Base-by-base conservation (phyloP, 2,329 filamentous ascomycete species). In the Neonectria ditissima region DNA sequence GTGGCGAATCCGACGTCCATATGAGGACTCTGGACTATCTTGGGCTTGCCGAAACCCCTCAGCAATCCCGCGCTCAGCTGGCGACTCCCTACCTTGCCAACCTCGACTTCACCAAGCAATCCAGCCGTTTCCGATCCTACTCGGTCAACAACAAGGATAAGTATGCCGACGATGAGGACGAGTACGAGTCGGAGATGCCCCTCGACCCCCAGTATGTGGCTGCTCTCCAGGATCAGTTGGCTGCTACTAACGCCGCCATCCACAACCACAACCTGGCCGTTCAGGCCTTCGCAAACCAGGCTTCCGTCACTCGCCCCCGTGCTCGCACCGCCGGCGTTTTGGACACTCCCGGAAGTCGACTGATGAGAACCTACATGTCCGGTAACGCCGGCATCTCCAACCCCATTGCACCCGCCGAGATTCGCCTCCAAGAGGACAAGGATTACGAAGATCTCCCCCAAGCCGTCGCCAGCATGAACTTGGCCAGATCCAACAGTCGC, bases 61-160 rank as follows among this genome's bases (percentile, higher is more conserved):
- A 97, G 76, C 91, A 92, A 56, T 84, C 88, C 64, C 88, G 90
- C 66, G 91, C 92, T 52, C 91, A 90, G 66, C 82, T 97, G 66
- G 89, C 89, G 44, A 90, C 92, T 9, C 90, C 92, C 2, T 91
- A 93, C 68, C 84, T 95, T 34, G 90, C 91, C 47, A 92, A 92
- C 74, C 83, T 95, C 65, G 89, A 90, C 65, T 91, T 92, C 76
- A 87, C 93, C 69, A 91, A 90, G 76, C 92, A 92, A 72, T 86
- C 91, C 47, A 98, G 92, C 77, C 89, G 96, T 55, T 97, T 98
- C 84, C 90, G 96, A 50, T 99, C 96, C 2, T 98, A 97, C 79
- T 99, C 96, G 1, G 96, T 99, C 69, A 99, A 99, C 79, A 97
- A 97, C 59, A 97, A 97, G 80, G 95, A 98, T 77, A 97, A 96